Percentiles rank a stretch among this genome's conserved stretches.
Evolutionary conservation across 805 yeast genomes (phyloP).

Genomic region (Trichomonascus vanleenenianus): DNA sequence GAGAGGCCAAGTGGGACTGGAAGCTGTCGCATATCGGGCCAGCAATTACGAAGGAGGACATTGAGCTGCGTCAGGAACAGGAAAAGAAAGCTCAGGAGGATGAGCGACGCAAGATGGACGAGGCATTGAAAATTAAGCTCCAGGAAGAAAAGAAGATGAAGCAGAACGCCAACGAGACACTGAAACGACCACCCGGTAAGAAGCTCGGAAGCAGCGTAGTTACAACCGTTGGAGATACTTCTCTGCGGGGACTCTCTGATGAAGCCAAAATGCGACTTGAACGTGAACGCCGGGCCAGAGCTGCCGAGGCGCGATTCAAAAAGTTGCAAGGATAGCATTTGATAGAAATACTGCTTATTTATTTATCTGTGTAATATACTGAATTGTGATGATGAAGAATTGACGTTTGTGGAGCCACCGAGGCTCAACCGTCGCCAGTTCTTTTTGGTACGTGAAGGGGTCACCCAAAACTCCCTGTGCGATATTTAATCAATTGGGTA

Average conservation of each 20-base stretch:
- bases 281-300: slow-evolving; percentile 93
- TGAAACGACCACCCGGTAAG: slow-evolving; percentile 21
- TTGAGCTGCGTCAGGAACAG: slow-evolving; percentile 20
- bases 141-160: slow-evolving; percentile 49
- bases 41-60: slow-evolving; percentile 33
- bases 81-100: slow-evolving; percentile 17
- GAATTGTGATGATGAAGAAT: slow-evolving; percentile 3
- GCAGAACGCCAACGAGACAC: slow-evolving; percentile 20
- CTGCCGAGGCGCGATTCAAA: slow-evolving; percentile 81
- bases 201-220: slow-evolving; percentile 18
- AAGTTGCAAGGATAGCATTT: slow-evolving; percentile 8
- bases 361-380: neutral
- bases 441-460: too few species aligned
- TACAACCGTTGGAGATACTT: slow-evolving; percentile 16
- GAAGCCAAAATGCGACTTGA: slow-evolving; percentile 71
- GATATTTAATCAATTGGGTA: too few species aligned
- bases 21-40: slow-evolving; percentile 52
- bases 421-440: too few species aligned
- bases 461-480: too few species aligned
- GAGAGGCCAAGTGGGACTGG: slow-evolving; percentile 72
- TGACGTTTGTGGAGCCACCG: too few species aligned
- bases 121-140: slow-evolving; percentile 75
- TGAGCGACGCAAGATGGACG: slow-evolving; percentile 42
- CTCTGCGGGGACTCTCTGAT: slow-evolving; percentile 48
- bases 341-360: too few species aligned